Evolutionary conservation across 2,329 filamentous ascomycete genomes (phyloP).

Genomic region (Exophiala sp.): DNA sequence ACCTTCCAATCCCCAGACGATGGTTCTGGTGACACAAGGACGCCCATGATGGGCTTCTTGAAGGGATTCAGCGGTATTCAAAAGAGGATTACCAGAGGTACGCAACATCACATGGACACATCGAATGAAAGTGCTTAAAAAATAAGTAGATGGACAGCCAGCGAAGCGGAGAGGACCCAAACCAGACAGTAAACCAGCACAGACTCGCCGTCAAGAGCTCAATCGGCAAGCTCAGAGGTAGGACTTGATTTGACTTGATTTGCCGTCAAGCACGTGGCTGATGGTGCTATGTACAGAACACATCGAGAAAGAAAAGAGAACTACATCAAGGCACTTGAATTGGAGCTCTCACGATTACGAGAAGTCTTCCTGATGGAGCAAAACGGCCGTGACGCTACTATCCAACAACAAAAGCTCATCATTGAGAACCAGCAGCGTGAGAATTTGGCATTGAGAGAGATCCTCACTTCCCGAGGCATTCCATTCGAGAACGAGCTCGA

Average conservation of each 20-base stretch:
- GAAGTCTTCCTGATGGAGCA: slow-evolving; percentile 66
- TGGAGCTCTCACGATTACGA: slow-evolving; percentile 83
- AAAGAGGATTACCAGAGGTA: slow-evolving; percentile 76
- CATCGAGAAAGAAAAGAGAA: slow-evolving; percentile 95
- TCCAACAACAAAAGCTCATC: slow-evolving; percentile 67
- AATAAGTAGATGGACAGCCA: slow-evolving; percentile 67
- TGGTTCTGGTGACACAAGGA: neutral
- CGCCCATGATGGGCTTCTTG: slow-evolving; percentile 53
- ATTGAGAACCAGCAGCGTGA: slow-evolving; percentile 73
- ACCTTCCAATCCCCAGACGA: slow-evolving; percentile 1
- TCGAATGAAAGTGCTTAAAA: neutral
- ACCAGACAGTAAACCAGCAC: slow-evolving; percentile 89
- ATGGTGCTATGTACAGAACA: slow-evolving; percentile 57
- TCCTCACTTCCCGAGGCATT: slow-evolving; percentile 59
- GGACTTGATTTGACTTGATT: slow-evolving; percentile 24
- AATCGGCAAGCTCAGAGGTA: slow-evolving; percentile 96
- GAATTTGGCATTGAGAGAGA: slow-evolving; percentile 69
- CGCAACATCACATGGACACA: slow-evolving; percentile 12
- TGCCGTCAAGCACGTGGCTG: neutral
- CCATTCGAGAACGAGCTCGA: slow-evolving; percentile 50
- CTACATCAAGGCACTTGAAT: slow-evolving; percentile 90
- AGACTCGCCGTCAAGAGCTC: slow-evolving; percentile 87
- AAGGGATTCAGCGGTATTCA: slow-evolving; percentile 60
- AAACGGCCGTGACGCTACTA: slow-evolving; percentile 26
- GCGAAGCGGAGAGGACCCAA: slow-evolving; percentile 91